Base-by-base conservation (phyloP, 73 alveolate species). In the Halteria grandinella region DNA sequence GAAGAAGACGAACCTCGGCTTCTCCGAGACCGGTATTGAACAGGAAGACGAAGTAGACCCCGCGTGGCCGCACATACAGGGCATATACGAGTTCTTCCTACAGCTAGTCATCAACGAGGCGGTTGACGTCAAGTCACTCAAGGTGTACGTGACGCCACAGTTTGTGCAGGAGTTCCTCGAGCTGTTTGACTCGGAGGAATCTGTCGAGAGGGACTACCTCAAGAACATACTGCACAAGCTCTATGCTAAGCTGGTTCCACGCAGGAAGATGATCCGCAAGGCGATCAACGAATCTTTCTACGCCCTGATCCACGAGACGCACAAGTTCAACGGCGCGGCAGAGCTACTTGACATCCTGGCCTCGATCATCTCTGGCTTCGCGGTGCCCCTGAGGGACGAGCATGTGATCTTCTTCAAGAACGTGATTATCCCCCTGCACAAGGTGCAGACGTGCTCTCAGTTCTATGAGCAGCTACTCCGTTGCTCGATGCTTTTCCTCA, bases 381-480 rank as follows among this genome's bases (percentile, higher is more conserved):
- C 95, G 5, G 90, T 91, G 20, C 97, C 95, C n/a, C 83, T 91
- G 45, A 81, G 97, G 70, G 94, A 90, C 59, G 97, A 85, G 66
- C 93, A 91, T 69, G 86, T 87, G 17, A 71, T 66, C 32, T 91
- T 91, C 83, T 87, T 91, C 66, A 86, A 86, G 39, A 80, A 75
- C 43, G 75, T 60, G 15, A 66, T 91, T 31, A 91, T 91, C 28
- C 95, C 97, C 14, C 86, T 90, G 51, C 91, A 90, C 51, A 90
- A 90, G 69, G 96, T 89, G 0, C 93, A 89, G 78, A 84, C 96
- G 0, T 77, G 91, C 58, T 70, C 79, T 32, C 76, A 84, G 58
- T 89, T 78, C 82, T 84, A 66, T 70, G 93, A 84, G 64, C 88
- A 84, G 69, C 69, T 89, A 34, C 60, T 84, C 32, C 53, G 93